These are phyloP conservation scores for Dictyostelium intermedium DNA, from an alignment of 78 protist genomes.

Conservation along the genomic window DNA sequence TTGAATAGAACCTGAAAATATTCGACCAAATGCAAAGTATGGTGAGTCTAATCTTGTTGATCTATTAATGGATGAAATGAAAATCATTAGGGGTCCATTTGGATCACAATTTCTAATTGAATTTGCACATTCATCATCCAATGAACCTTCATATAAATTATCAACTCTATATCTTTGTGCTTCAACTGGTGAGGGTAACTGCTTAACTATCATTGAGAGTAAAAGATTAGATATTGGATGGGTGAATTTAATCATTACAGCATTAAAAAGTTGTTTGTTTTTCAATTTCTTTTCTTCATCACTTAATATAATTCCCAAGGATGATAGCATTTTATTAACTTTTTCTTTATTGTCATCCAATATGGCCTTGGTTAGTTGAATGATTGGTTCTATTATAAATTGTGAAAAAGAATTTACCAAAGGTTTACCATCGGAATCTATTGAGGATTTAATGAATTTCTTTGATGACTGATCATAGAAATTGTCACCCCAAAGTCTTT, in stretches of 20 bases:
- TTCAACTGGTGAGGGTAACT: constrained; percentile 88
- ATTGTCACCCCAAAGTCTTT: constrained; percentile 86
- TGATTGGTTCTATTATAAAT: constrained; percentile 84
- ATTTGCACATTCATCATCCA: constrained; percentile 90
- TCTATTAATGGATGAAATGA: constrained; percentile 70
- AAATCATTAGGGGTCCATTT: constrained; percentile 97
- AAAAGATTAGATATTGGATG: constrained; percentile 66
- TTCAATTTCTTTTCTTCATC: constrained; percentile 14
- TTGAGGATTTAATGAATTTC: constrained; percentile 43
- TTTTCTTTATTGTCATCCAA: neutral
- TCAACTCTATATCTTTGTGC: constrained; percentile 96
- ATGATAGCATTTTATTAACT: neutral
- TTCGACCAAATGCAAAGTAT: constrained; percentile 97
- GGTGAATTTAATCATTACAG: constrained; percentile 55
- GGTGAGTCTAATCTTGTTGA: constrained; percentile 62
- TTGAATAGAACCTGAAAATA: constrained; percentile 96
- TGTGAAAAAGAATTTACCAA: constrained; percentile 71
- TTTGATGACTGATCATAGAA: constrained; percentile 75
- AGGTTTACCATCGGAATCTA: neutral
- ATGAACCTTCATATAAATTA: constrained; percentile 96
- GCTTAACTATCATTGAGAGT: constrained; percentile 64
- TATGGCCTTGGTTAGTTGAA: neutral
- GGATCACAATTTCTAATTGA: constrained; percentile 92
- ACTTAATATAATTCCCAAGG: constrained; percentile 28
- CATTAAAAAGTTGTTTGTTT: constrained; percentile 23